Evolutionary conservation across 768 basidiomycete species (phyloP).

Genomic region (Galerina marginata): DNA sequence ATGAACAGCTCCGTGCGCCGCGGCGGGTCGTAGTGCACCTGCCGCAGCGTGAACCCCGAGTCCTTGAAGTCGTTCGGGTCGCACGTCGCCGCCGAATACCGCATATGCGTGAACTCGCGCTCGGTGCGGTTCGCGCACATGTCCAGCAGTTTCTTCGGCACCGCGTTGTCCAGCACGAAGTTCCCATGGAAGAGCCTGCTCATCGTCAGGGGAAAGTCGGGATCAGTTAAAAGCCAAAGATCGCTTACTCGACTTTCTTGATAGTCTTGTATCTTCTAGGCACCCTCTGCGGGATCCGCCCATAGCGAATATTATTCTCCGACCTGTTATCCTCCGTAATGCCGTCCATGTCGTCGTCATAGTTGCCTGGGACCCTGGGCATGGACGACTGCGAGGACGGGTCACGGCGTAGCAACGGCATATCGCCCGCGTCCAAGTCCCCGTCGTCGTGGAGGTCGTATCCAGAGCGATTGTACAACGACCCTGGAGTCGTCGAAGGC

Average conservation of each 20-base stretch:
- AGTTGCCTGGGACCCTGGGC: constrained; percentile 48
- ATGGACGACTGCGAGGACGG: constrained; percentile 31
- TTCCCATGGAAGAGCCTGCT: constrained; percentile 87
- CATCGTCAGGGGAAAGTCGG: too few relatives aligned
- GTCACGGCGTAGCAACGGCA: constrained; percentile 66
- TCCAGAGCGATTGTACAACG: constrained; percentile 20
- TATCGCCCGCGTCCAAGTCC: constrained; percentile 64
- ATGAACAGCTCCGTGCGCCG: constrained; percentile 94
- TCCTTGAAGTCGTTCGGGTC: constrained; percentile 93
- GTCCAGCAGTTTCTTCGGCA: constrained; percentile 89
- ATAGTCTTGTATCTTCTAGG: constrained; percentile 91
- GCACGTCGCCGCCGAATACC: constrained; percentile 94
- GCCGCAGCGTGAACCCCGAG: constrained; percentile 84
- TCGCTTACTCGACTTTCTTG: constrained; percentile 83
- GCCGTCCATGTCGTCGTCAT: constrained; percentile 38
- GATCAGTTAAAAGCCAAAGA: background rate
- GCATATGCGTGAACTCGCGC: constrained; percentile 94
- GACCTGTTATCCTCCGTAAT: constrained; percentile 25
- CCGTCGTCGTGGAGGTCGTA: constrained; percentile 51
- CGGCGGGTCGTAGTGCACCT: constrained; percentile 90
- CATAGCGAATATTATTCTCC: constrained; percentile 79
- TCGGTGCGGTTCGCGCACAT: constrained; percentile 79
- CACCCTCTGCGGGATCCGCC: constrained; percentile 89
- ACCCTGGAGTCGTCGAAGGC: constrained; percentile 7
- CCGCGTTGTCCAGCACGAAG: constrained; percentile 87